Base-by-base conservation (phyloP, 2,329 filamentous ascomycete species). In the Dothiorella sarmentorum region DNA sequence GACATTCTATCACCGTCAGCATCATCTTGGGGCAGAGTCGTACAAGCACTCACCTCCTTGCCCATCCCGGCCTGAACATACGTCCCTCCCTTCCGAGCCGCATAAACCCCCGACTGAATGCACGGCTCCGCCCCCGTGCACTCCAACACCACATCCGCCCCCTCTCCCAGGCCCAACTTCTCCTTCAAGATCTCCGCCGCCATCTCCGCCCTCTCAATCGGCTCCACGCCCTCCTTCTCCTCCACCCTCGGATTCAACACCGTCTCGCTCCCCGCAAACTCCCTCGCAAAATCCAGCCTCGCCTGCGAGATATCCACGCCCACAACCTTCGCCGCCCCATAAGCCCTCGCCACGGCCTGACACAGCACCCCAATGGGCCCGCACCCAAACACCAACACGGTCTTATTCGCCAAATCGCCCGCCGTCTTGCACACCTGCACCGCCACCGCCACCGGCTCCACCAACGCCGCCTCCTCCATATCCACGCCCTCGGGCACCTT, bases 1-100 rank as follows among this genome's bases (percentile, higher is more conserved):
- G 11, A 83, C 74, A 47, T 78, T 80, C 71, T 59, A 45, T 10
- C 4, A 15, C 15, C 7, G 11, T 57, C 18, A 57, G 55, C 29
- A 15, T 20, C 10, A 3, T 1, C 5, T 26, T 15, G 22, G 22
- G 2, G 3, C 7, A 13, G 2, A 13, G 7, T 15, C 2, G 1
- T 3, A 13, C 3, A n/a, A 29, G 2, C 18, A 59, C 47, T 55
- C 18, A 59, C 57, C 47, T 61, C 64, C 33, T 63, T 65, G 6
- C 66, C 66, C 61, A 69, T 63, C 3, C 66, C 67, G 13, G 63
- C 65, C 49, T 69, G 66, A 15, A 68, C 63, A 33, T 63, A 65
- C 0, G 61, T 65, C 1, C 59, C 65, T 2, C 64, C 65, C 31
- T 63, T 63, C 51, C 55, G 63, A 3, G 62, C 56, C 5, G 60